Percentiles rank a stretch among this genome's conserved stretches.
These are phyloP conservation scores for Candida vaughaniae DNA, from an alignment of 805 yeast genomes.

Conservation along the genomic window DNA sequence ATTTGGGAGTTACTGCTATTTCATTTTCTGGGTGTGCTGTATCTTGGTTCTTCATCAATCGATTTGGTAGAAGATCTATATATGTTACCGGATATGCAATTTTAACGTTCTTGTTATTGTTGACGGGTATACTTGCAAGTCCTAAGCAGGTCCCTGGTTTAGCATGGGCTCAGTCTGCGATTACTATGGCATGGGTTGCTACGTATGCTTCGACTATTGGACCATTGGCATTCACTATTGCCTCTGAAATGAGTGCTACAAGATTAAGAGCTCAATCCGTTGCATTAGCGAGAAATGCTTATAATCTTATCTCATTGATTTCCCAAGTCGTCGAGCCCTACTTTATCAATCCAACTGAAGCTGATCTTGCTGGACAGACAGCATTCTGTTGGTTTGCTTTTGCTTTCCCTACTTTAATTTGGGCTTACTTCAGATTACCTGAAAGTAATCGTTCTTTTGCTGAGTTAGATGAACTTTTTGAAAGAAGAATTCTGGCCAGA, in stretches of 20 bases:
- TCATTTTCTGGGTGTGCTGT: slow-evolving; percentile 23
- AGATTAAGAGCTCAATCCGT: slow-evolving; percentile 40
- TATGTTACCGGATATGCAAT: slow-evolving; percentile 36
- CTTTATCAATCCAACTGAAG: slow-evolving; percentile 47
- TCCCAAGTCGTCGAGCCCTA: slow-evolving; percentile 44
- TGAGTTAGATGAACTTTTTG: slow-evolving; percentile 37
- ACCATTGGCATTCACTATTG: slow-evolving; percentile 41
- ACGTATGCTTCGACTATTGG: slow-evolving; percentile 41
- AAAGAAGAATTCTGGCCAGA: slow-evolving; percentile 19
- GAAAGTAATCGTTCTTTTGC: slow-evolving; percentile 41
- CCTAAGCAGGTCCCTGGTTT: slow-evolving; percentile 16
- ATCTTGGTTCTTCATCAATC: slow-evolving; percentile 31
- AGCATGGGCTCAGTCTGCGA: slow-evolving; percentile 25
- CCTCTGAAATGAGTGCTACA: slow-evolving; percentile 41
- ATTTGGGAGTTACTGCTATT: slow-evolving; percentile 33
- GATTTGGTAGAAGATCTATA: slow-evolving; percentile 40
- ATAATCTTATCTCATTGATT: slow-evolving; percentile 29
- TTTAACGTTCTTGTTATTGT: slow-evolving; percentile 33
- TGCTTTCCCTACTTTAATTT: slow-evolving; percentile 18
- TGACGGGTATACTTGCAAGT: slow-evolving; percentile 37
- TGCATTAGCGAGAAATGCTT: slow-evolving; percentile 27
- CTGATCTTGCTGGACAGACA: slow-evolving; percentile 50
- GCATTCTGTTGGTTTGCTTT: slow-evolving; percentile 48
- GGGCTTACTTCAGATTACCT: slow-evolving; percentile 27
- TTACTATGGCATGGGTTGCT: slow-evolving; percentile 21